Percentiles rank a stretch among this genome's conserved stretches.
Evolutionary conservation across 2,329 filamentous ascomycete species (phyloP).

Genomic region (Pseudogymnoascus sp.): DNA sequence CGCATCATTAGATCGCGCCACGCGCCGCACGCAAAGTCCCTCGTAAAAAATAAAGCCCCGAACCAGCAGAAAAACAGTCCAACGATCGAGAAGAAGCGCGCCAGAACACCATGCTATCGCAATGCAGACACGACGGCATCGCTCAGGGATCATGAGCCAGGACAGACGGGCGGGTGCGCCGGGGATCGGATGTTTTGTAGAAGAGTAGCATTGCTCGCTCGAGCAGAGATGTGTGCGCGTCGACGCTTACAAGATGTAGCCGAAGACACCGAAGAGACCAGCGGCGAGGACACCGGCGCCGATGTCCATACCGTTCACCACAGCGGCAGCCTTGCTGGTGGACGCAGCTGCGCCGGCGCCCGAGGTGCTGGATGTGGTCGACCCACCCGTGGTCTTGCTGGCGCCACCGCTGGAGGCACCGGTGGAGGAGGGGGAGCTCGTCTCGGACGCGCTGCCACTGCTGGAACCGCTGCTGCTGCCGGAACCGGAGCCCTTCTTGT

Average conservation of each 20-base stretch:
- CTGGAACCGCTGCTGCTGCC: conserved; percentile 26
- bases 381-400: conserved; percentile 30
- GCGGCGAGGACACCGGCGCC: conserved; percentile 37
- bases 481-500: conserved; percentile 19
- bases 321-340: conserved; percentile 24
- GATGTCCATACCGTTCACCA: conserved; percentile 37
- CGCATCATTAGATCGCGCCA: background rate
- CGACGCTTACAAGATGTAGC: conserved; percentile 44
- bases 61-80: conserved; percentile 3
- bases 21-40: background rate
- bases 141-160: background rate
- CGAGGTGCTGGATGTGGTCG: conserved; percentile 24
- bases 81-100: background rate
- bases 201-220: background rate
- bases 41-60: conserved; percentile 3
- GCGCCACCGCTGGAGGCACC: conserved; percentile 21
- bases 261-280: conserved; percentile 45
- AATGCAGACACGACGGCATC: background rate
- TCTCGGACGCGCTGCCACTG: conserved; percentile 18
- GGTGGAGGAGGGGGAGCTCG: conserved; percentile 20
- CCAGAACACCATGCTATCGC: background rate
- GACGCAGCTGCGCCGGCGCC: conserved; percentile 22
- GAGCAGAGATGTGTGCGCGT: background rate
- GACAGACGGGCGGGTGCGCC: background rate
- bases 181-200: background rate